These are phyloP conservation scores for Phalaenopsis aphrodite DNA, from an alignment of 106 monocot species.

Conservation along the genomic window DNA sequence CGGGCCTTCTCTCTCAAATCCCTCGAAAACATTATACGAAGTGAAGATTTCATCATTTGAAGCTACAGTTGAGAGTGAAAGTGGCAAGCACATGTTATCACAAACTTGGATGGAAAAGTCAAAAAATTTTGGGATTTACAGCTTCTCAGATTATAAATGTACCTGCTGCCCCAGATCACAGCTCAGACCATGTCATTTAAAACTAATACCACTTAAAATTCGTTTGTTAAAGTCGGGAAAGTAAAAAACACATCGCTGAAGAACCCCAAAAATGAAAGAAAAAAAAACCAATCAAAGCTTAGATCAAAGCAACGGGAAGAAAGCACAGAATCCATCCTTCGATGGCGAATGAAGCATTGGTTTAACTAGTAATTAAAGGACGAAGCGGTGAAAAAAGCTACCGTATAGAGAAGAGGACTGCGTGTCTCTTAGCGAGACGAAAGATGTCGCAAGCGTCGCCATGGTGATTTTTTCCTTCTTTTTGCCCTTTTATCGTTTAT, in stretches of 20 bases:
- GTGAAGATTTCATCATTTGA: not conserved
- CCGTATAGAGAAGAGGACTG: not conserved
- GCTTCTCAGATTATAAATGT: not conserved
- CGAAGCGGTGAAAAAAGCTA: not conserved
- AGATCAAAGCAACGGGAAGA: not conserved
- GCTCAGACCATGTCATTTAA: not conserved
- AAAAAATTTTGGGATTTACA: not conserved
- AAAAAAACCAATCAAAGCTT: not conserved
- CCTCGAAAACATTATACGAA: not conserved
- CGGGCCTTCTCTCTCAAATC: not conserved
- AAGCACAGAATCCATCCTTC: not conserved
- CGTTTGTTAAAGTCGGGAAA: not conserved
- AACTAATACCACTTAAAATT: not conserved
- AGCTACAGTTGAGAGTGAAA: not conserved
- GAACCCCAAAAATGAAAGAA: not conserved
- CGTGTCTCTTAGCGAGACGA: not conserved
- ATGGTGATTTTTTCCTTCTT: not conserved
- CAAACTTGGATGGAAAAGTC: not conserved
- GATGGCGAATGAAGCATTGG: not conserved
- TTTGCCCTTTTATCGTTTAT: not conserved
- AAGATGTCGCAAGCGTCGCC: slow-evolving; percentile 1
- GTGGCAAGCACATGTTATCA: not conserved
- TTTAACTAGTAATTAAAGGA: not conserved
- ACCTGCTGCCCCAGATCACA: not conserved
- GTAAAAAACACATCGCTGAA: not conserved